Conservation (phyloP, 495 filamentous ascomycete species). For the Gamarada debralockiae region DNA sequence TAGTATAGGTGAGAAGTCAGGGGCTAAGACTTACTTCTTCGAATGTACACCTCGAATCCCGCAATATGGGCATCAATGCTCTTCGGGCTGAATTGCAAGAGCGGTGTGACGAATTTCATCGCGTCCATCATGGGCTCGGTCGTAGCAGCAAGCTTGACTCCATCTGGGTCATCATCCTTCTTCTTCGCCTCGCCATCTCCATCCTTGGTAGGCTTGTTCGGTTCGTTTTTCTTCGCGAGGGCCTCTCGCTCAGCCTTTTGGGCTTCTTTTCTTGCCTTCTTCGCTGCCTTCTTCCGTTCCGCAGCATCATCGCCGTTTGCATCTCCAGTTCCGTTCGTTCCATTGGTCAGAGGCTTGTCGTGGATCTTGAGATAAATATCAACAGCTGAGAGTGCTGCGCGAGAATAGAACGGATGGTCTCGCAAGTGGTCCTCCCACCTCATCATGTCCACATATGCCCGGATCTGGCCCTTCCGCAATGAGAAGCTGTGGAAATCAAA, state of each 20-base stretch:
- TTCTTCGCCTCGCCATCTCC: conserved; percentile 58
- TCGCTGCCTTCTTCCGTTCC: conserved; percentile 87
- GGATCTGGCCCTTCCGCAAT: conserved; percentile 87
- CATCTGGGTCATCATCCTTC: conserved; percentile 85
- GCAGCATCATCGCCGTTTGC: conserved; percentile 38
- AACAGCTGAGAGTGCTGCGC: conserved; percentile 80
- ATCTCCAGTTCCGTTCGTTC: conserved; percentile 45
- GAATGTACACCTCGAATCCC: conserved; percentile 85
- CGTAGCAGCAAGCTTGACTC: conserved; percentile 71
- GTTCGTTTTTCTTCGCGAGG: conserved; percentile 68
- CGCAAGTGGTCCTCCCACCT: conserved; percentile 90
- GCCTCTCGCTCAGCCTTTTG: conserved; percentile 81
- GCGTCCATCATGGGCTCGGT: conserved; percentile 80
- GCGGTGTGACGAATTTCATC: conserved; percentile 76
- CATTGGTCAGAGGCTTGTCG: conserved; percentile 65
- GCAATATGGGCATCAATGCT: conserved; percentile 77
- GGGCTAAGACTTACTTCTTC: conserved; percentile 57
- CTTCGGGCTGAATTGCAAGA: conserved; percentile 79
- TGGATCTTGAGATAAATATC: conserved; percentile 74
- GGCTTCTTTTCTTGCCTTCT: conserved; percentile 92
- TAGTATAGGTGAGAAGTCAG: conserved; percentile 18
- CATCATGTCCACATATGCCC: conserved; percentile 94
- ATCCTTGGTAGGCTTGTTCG: conserved; percentile 51
- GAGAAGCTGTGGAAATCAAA: conserved; percentile 99
- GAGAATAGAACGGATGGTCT: conserved; percentile 87